Conservation (phyloP, 1,139 yeast species). For the Lodderomyces parapsilosis region DNA sequence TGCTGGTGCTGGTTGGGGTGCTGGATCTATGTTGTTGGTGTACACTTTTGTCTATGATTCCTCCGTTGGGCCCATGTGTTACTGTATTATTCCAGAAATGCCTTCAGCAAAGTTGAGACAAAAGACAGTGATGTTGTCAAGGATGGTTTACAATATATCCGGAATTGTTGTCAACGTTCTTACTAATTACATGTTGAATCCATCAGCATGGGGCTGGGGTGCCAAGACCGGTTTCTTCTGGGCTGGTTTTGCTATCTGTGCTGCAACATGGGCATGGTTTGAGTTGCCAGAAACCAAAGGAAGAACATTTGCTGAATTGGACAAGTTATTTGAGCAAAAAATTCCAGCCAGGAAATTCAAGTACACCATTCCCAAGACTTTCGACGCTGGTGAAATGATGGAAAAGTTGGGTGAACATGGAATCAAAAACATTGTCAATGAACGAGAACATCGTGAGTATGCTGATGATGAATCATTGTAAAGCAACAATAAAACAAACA, state of each 20-base stretch:
- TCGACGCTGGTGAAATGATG: constrained; percentile 32
- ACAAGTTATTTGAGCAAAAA: constrained; percentile 43
- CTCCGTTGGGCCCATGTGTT: constrained; percentile 59
- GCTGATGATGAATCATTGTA: constrained; percentile 7
- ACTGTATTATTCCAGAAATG: constrained; percentile 56
- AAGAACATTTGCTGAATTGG: constrained; percentile 61
- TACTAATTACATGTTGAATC: constrained; percentile 60
- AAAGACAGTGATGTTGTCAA: constrained; percentile 55
- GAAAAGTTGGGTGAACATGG: constrained; percentile 36
- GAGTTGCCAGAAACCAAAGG: constrained; percentile 59
- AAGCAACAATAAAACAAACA: neutral
- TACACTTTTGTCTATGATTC: constrained; percentile 51
- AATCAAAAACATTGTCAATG: constrained; percentile 28
- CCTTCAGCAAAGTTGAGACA: constrained; percentile 56
- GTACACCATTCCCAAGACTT: constrained; percentile 29
- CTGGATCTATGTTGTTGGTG: constrained; percentile 46
- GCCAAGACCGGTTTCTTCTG: constrained; percentile 62
- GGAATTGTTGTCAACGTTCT: constrained; percentile 45
- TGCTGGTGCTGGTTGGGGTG: constrained; percentile 32
- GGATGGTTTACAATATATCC: constrained; percentile 45
- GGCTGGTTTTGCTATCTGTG: constrained; percentile 45
- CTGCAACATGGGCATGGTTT: constrained; percentile 47
- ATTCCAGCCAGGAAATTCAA: constrained; percentile 46
- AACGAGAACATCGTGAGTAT: constrained; percentile 13
- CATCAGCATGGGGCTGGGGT: constrained; percentile 54